Evolutionary conservation across 768 basidiomycete species (phyloP), one percentile per base, ranked within the genome.

Genomic region (Russula earlei): DNA sequence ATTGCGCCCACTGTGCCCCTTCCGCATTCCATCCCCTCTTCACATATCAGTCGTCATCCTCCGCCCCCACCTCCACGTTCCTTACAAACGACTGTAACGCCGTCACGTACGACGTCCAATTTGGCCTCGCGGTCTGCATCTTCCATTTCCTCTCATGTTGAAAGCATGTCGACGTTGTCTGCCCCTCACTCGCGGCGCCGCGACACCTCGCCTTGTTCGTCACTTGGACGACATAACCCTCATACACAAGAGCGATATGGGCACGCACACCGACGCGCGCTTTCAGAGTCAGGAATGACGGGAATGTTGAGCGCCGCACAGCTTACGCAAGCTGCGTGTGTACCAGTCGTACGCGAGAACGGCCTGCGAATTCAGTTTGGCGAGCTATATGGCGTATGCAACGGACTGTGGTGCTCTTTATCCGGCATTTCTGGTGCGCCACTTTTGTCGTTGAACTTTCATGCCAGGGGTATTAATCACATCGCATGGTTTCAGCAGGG

Each of bases 391-490:
- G 85, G 64, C 74, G 65, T 44, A 67, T 73, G 11, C 72, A 74
- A 59, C 77, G 73, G 66, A 85, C 84, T 0, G 77, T 92, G 59
- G 82, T 91, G 50, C 70, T 92, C 40, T 95, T 95, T 72, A 84
- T 96, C 60, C 76, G 92, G 41, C 88, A 91, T 68, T 92, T 92
- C 70, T 88, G 84, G 87, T 79, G 48, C 55, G 67, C 5, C 34
- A 2, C 29, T 20, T 34, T 43, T 10, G 9, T 27, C 15, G 20
- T 25, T 61, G 17, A 8, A 36, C 36, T 7, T n/a, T 11, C 31
- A 55, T 56, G 56, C 14, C 19, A 22, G 45, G 12, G 43, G 62
- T 46, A 60, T 49, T 50, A 22, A 49, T 27, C n/a, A 17, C 9
- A 19, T 51, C 37, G 44, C 20, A n/a, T n/a, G n/a, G n/a, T n/a